Evolutionary conservation across 805 yeast genomes (phyloP), one percentile per base, ranked within the genome.

Genomic region (Kazachstania kunashirensis): DNA sequence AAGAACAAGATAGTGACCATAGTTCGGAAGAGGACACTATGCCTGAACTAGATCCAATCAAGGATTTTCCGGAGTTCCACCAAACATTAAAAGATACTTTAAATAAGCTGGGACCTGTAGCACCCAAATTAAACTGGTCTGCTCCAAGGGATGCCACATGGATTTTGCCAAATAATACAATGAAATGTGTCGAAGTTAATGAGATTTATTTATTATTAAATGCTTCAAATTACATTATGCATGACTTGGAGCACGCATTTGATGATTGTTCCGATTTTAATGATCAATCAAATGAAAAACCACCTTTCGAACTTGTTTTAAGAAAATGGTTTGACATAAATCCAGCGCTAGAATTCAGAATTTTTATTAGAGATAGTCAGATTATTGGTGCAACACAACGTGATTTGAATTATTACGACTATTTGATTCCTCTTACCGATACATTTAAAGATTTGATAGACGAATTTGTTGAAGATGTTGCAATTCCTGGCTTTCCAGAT

Each of bases 71-170:
- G 8, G 78, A 72, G 1, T 62, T 86, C 15, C 94, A 88, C 50
- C 47, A 62, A 0, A 48, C 65, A 29, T 65, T 89, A 13, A 61
- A 62, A 24, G 40, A 47, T 0, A 52, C 66, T 0, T 71, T 92
- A 11, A 41, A 45, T 3, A 63, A 67, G 29, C 62, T 70, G 33
- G 80, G 81, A 0, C 62, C 74, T 1, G 84, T 86, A 2, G 70
- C 84, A 1, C 97, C 97, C 1, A 92, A 92, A 52, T 63, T 89
- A 47, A 92, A 92, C 64, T 92, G 98, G 98, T 85, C 96, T 1
- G 82, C 96, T 2, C 98, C 99, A 1, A 79, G 78, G 52, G 99
- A 92, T 61, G 84, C 97, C 2, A 73, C 78, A 0, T 92, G 97
- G 98, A 89, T 92, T 15, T 62, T 82, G 50, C 70, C 92, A 2